Evolutionary conservation across 2,329 filamentous ascomycete species (phyloP), one percentile per base, ranked within the genome.

Genomic region (Fusarium sp.): DNA sequence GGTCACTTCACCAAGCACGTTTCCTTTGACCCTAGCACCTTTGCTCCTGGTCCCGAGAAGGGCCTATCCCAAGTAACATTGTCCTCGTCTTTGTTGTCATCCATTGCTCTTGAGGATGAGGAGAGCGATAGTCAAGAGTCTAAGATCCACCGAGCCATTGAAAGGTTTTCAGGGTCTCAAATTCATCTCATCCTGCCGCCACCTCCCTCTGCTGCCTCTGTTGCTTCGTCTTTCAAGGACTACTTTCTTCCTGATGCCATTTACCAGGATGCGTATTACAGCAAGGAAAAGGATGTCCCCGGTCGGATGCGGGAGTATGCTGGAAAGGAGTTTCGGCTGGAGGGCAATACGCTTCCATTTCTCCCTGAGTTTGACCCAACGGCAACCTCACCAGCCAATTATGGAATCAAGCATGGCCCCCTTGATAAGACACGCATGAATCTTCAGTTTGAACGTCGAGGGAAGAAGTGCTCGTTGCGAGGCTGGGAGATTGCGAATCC

Each of bases 181-280:
- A 64, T 63, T 4, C 53, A 80, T 12, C 57, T 82, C 7, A 79
- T 78, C 57, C 75, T 78, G 11, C 55, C 63, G 5, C 72, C 74
- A 0, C 78, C 79, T 20, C 81, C 83, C 0, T 78, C 80, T 11
- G 73, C 75, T 3, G 73, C 73, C 10, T 59, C 42, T 11, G 73
- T 81, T 16, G 53, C 64, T 11, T 36, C 68, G 6, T 72, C 77
- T 1, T 62, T 82, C 58, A 73, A 73, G 10, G 78, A 79, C 2
- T 51, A 78, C 35, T 42, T 69, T 16, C 46, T 91, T 10, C 92
- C 93, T 0, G 86, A 92, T 66, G 88, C 93, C 16, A 88, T 98
- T 57, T 97, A 98, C 72, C 93, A 95, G 80, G 92, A 95, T 79
- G 92, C 95, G 1, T 95, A 92, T 78, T 98, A 98, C 79, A 93